Percentiles rank a stretch among this genome's conserved stretches.
phyloP scores from a whole-genome alignment of 1,139 yeast species.

The Yamadazyma buinensis region DNA sequence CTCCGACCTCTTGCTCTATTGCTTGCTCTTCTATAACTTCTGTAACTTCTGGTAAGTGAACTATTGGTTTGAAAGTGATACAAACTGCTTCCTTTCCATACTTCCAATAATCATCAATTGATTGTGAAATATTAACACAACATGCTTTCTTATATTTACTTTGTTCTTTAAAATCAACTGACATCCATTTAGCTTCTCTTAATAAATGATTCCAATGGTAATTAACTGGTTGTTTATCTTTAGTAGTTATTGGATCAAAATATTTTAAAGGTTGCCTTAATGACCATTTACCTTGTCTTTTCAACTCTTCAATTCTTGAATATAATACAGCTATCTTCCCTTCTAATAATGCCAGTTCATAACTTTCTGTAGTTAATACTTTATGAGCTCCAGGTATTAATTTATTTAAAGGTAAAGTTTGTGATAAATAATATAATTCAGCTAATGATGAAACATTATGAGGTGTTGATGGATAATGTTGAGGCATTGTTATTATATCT shows the following conservation, averaged over 20 bases:
- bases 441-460: conserved; percentile 64
- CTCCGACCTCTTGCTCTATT: not conserved
- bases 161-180: conserved; percentile 72
- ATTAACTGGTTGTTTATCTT: conserved; percentile 27
- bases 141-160: conserved; percentile 65
- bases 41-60: conserved; percentile 8
- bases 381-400: conserved; percentile 83
- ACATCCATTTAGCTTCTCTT: conserved; percentile 86
- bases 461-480: conserved; percentile 40
- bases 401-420: conserved; percentile 79
- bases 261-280: conserved; percentile 76
- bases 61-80: conserved; percentile 32
- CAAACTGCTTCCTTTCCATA: conserved; percentile 65
- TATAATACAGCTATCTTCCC: conserved; percentile 91
- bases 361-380: conserved; percentile 77
- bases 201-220: conserved; percentile 72
- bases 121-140: conserved; percentile 66
- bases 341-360: conserved; percentile 83
- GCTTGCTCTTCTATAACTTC: conserved; percentile 6
- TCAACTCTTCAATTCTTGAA: conserved; percentile 88
- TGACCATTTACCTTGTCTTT: conserved; percentile 87
- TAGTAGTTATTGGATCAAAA: conserved; percentile 58
- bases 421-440: conserved; percentile 82
- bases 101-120: conserved; percentile 73
- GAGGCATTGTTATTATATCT: conserved; percentile 41